Evolutionary conservation across 371 early-diverging fungal genomes (phyloP), one percentile per base, ranked within the genome.

Genomic region (Mucor piriformis): DNA sequence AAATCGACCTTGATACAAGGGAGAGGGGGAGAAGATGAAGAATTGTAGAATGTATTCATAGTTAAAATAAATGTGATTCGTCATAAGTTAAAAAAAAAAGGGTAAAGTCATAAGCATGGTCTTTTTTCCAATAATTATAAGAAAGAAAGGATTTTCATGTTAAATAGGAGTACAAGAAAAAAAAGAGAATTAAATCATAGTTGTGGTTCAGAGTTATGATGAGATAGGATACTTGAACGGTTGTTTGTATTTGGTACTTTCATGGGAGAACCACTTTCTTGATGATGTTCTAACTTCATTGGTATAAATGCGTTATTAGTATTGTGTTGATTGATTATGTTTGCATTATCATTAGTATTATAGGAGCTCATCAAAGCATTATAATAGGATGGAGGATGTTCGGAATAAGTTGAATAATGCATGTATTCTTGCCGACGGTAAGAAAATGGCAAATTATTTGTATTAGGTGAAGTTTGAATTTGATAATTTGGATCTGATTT

Each of bases 351-450:
- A 24, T 46, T 21, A 11, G 8, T 42, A 23, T 33, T 20, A 11
- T 43, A 44, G 20, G 55, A 55, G 18, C 23, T 32, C 13, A 55
- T 44, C 33, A 57, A 13, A 15, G 57, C 25, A 18, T 58, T 42
- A 32, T 58, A 58, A 23, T 58, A 58, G n/a, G 59, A 58, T 3
- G 59, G 43, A 0, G 50, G 16, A 33, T 21, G 20, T 6, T 50
- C 50, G 15, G 59, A 10, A 50, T 33, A 58, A 23, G 59, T 38
- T 33, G 59, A 42, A 10, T 58, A 58, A 23, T 50, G 49, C 15
- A 58, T n/a, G 42, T 50, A 58, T 11, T 58, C 59, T 20, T 38
- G 42, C 12, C 50, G 59, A 18, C 50, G 59, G 37, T 50, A 42
- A 33, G 35, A 37, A 37, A 24, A 47, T 21, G 57, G 49, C 6